Conservation (phyloP, 352 stramenopile genomes). For the Pythium pyrilobum region DNA sequence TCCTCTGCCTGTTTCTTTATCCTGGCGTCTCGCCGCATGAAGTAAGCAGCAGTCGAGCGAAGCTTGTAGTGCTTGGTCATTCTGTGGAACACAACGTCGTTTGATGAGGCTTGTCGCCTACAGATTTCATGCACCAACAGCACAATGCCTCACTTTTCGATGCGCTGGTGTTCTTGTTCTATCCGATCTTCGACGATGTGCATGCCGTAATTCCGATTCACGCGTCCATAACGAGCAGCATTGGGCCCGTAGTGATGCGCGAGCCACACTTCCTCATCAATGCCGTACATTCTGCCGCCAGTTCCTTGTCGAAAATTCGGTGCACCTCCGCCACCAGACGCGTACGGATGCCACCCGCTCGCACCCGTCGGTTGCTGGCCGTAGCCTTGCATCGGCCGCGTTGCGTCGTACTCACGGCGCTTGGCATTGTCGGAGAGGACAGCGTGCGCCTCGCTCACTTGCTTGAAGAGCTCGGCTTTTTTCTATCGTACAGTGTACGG, state of each 20-base stretch:
- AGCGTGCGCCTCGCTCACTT: slow-evolving; percentile 72
- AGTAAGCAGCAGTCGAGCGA: slow-evolving; percentile 56
- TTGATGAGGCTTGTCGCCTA: not conserved
- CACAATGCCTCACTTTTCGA: slow-evolving; percentile 29
- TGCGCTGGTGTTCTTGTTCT: slow-evolving; percentile 58
- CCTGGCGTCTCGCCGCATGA: slow-evolving; percentile 62
- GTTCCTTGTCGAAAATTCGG: slow-evolving; percentile 12
- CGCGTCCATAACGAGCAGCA: slow-evolving; percentile 31
- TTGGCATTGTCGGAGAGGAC: slow-evolving; percentile 61
- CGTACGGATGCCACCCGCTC: slow-evolving; percentile 51
- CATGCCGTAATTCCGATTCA: slow-evolving; percentile 63
- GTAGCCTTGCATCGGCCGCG: slow-evolving; percentile 37
- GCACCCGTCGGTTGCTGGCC: slow-evolving; percentile 34
- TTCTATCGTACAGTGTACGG: slow-evolving; percentile 18
- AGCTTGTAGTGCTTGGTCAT: slow-evolving; percentile 74
- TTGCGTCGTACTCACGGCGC: slow-evolving; percentile 63
- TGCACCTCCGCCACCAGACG: slow-evolving; percentile 22
- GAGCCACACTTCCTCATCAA: slow-evolving; percentile 82
- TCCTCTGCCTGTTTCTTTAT: slow-evolving; percentile 46
- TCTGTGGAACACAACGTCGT: slow-evolving; percentile 6
- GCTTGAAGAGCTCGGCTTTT: slow-evolving; percentile 84
- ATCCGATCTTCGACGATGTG: slow-evolving; percentile 68
- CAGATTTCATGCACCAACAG: not conserved
- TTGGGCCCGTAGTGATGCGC: slow-evolving; percentile 75
- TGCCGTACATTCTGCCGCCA: slow-evolving; percentile 42